Base-by-base conservation (phyloP, 225 moss, liverwort and hornwort genomes). In the Thuidium tamariscinum region DNA sequence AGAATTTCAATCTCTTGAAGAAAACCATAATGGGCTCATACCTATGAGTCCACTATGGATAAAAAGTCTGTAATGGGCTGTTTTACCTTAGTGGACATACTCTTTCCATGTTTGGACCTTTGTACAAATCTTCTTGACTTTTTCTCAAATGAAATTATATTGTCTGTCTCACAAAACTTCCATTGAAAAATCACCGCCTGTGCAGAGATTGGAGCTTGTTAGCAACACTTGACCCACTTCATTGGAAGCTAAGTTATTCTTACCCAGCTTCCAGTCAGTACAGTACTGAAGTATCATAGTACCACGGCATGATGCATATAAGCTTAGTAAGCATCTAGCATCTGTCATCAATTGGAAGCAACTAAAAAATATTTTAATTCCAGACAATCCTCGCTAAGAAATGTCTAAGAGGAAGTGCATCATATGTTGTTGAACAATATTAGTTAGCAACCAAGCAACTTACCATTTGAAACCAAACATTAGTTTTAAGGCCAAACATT, bases 401-500 rank as follows among this genome's bases (percentile, higher is more conserved):
- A 72, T 72, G 4, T 72, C 0, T 11, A n/a, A n/a, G n/a, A n/a
- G n/a, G n/a, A n/a, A n/a, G n/a, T n/a, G n/a, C n/a, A n/a, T n/a
- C n/a, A n/a, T n/a, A n/a, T n/a, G n/a, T n/a, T n/a, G n/a, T n/a
- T n/a, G n/a, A n/a, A n/a, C 23, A 52, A 2, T 52, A n/a, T 3
- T 11, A 51, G 13, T 12, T 22, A 4, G 14, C 14, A 9, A 52
- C 3, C 0, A 0, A n/a, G 5, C 7, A 51, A 74, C 8, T 49
- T 34, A 5, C 21, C 13, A 13, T 34, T 32, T 12, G 20, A 12
- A 49, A 20, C 7, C 21, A 51, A 14, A n/a, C 8, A 74, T 13
- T 22, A 22, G 3, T 22, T 74, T n/a, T n/a, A 46, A n/a, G n/a
- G n/a, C n/a, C n/a, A n/a, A n/a, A n/a, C n/a, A n/a, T n/a, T n/a